These are phyloP conservation scores for Populus trichocarpa DNA, from an alignment of 441 rosid species.

Conservation along the genomic window DNA sequence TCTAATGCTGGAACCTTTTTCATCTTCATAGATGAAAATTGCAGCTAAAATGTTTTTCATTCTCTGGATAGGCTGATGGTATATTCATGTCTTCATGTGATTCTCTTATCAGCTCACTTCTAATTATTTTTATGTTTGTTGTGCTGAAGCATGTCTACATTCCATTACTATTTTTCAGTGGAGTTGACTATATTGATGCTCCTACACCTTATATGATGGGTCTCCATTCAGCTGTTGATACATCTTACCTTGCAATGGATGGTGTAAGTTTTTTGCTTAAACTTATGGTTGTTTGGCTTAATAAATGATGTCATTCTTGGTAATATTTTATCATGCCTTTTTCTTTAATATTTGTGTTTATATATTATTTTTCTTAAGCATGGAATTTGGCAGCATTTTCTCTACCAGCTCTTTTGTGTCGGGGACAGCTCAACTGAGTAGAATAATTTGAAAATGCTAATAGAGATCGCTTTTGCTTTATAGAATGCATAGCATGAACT, in stretches of 20 bases:
- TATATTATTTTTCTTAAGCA: background rate
- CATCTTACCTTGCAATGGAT: constrained; percentile 81
- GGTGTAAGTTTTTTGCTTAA: constrained; percentile 73
- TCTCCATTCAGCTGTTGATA: constrained; percentile 64
- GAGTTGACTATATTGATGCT: constrained; percentile 99
- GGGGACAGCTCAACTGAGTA: background rate
- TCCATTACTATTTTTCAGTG: constrained; percentile 99
- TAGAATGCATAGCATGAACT: background rate
- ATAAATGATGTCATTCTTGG: background rate
- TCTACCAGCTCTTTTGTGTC: background rate
- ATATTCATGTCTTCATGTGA: constrained; percentile 15
- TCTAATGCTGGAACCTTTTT: background rate
- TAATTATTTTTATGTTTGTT: constrained; percentile 53
- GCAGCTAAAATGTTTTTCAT: background rate
- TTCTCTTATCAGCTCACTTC: constrained; percentile 22
- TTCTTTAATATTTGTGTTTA: background rate
- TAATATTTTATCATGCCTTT: background rate
- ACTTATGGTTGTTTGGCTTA: background rate
- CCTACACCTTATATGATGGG: constrained; percentile 99
- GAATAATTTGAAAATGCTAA: background rate
- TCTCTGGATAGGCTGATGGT: constrained; percentile 11
- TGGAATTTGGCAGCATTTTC: background rate
- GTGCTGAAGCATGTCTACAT: constrained; percentile 99
- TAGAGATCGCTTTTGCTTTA: constrained; percentile 8
- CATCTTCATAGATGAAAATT: constrained; percentile 12